phyloP scores from a whole-genome alignment of 2,329 filamentous ascomycete species.

The Pseudomassariella vexata region DNA sequence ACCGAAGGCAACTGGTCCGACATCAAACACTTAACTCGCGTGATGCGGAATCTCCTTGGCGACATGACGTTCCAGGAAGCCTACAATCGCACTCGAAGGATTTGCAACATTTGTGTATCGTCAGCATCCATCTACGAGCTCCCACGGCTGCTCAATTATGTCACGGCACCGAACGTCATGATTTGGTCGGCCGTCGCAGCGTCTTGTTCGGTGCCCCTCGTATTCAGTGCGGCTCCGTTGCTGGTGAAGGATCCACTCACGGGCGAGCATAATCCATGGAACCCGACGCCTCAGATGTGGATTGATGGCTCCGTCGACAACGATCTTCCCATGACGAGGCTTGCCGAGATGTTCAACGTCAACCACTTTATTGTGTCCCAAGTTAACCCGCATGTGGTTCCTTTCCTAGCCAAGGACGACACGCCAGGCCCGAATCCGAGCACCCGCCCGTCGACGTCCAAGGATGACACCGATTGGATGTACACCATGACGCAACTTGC shows the following conservation, averaged over 20 bases:
- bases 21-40: conserved; percentile 71
- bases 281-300: conserved; percentile 76
- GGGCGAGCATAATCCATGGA: conserved; percentile 74
- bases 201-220: conserved; percentile 84
- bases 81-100: conserved; percentile 87
- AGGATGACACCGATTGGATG: conserved; percentile 51
- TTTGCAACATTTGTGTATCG: conserved; percentile 91
- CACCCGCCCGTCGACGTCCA: conserved; percentile 20
- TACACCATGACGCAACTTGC: conserved; percentile 65
- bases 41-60: conserved; percentile 76
- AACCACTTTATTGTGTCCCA: conserved; percentile 98
- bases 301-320: conserved; percentile 96
- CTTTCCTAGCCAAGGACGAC: conserved; percentile 75
- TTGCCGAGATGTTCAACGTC: conserved; percentile 95
- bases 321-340: conserved; percentile 81
- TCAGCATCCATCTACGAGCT: conserved; percentile 83
- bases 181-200: conserved; percentile 97
- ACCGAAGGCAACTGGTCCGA: conserved; percentile 84
- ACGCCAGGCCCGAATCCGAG: conserved; percentile 35
- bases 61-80: conserved; percentile 94
- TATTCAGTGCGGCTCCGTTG: conserved; percentile 75
- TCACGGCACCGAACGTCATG: conserved; percentile 89
- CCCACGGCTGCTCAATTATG: conserved; percentile 81
- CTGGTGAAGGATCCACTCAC: conserved; percentile 82
- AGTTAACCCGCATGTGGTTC: conserved; percentile 89